These are phyloP conservation scores for Begonia loranthoides DNA, from an alignment of 306 rosid genomes.

Conservation along the genomic window DNA sequence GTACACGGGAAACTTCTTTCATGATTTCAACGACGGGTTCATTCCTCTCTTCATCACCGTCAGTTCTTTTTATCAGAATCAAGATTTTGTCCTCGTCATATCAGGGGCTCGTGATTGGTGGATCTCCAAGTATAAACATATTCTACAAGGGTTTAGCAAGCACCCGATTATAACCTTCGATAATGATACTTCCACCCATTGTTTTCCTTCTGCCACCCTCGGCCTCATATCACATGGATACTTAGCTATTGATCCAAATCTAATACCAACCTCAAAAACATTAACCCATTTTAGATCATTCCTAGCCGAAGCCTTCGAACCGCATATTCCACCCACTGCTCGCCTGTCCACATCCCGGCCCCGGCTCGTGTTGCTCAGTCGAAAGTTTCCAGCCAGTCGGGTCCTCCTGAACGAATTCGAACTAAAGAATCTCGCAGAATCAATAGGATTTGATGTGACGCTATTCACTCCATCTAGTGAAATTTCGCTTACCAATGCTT, in stretches of 20 bases:
- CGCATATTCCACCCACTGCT: too few species aligned
- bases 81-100: conserved; percentile 17
- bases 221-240: conserved; percentile 35
- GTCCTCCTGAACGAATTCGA: conserved; percentile 13
- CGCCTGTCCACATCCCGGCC: conserved; percentile 4
- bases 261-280: conserved; percentile 9
- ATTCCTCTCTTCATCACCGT: conserved; percentile 27
- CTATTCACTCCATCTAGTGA: conserved; percentile 15
- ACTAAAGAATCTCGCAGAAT: conserved; percentile 6
- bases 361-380: conserved; percentile 2
- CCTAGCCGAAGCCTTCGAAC: conserved; percentile 18
- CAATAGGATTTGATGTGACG: conserved; percentile 23
- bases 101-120: conserved; percentile 36
- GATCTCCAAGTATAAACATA: conserved; percentile 16
- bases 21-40: conserved; percentile 36
- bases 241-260: conserved; percentile 18
- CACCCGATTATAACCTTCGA: conserved; percentile 26
- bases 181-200: conserved; percentile 27
- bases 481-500: conserved; percentile 12
- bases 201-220: conserved; percentile 27
- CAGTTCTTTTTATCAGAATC: conserved; percentile 9
- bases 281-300: conserved; percentile 19
- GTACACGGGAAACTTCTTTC: conserved; percentile 38
- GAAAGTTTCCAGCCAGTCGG: conserved; percentile 3
- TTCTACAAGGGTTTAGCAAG: conserved; percentile 15